Base-by-base conservation (phyloP, 2,329 filamentous ascomycete genomes). In the Ambrosiella beaveri region DNA sequence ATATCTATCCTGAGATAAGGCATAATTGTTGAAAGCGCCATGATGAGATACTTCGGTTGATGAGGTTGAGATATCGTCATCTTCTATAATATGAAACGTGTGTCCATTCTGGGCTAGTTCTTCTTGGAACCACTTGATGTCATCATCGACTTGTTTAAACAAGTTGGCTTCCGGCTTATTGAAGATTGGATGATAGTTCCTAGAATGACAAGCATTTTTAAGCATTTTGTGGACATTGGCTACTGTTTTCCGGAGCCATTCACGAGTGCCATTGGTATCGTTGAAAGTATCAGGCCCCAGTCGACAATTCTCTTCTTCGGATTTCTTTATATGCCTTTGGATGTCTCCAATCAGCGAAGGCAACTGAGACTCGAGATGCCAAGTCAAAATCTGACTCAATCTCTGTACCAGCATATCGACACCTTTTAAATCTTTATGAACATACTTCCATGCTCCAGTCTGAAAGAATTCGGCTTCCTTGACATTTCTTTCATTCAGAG, bases 381-480 rank as follows among this genome's bases (percentile, higher is more conserved):
- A 49, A 51, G 65, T 64, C 3, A 68, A 62, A 0, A 68, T 55
- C 2, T 65, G 63, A 5, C 68, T 45, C 49, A 64, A 65, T 7
- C 36, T 50, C 27, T 61, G 63, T 12, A 62, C 62, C 17, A 63
- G 59, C 5, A 57, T 57, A 17, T 62, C 60, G 9, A 66, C 59
- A 38, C 63, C 62, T 17, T 56, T 57, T 54, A 59, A 56, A 40
- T 65, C 62, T 0, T 65, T 52, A 7, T 15, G 37, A 19, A 64
- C 61, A 3, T 64, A 63, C 11, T 68, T 65, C 61, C 68, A 73
- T 8, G 67, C 65, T 8, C 68, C 64, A 41, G 70, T 71, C 11
- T 64, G 65, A 56, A 76, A 65, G 12, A 70, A 70, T 56, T 72
- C 68, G 67, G 70, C 70, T 17, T 74, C 73, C 0, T 71, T 63